Evolutionary conservation across 2,329 filamentous ascomycete genomes (phyloP).

Genomic region (Emergomyces orientalis): DNA sequence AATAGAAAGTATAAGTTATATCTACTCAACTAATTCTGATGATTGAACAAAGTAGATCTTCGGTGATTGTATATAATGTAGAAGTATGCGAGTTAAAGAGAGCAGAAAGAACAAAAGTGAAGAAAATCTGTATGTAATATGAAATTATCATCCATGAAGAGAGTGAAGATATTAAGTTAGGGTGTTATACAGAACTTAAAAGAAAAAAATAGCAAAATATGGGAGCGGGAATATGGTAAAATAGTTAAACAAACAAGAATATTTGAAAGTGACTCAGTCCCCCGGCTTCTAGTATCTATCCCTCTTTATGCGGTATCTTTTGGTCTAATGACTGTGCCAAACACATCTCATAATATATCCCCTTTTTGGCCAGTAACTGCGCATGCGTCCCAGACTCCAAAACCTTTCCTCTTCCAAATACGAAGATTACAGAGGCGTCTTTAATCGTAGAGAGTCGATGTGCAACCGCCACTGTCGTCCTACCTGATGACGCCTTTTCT

Average conservation of each 20-base stretch:
- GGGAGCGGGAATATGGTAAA: not conserved
- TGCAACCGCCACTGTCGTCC: constrained; percentile 82
- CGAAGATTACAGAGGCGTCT: constrained; percentile 76
- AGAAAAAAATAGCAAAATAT: not conserved
- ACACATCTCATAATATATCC: constrained; percentile 27
- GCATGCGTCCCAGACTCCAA: constrained; percentile 35
- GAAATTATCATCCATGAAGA: not conserved
- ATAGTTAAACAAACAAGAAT: not conserved
- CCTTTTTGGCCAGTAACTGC: constrained; percentile 27
- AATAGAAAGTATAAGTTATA: not conserved
- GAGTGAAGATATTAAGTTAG: not conserved
- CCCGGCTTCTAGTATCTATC: not conserved
- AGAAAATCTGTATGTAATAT: not conserved
- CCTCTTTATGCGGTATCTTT: constrained; percentile 2
- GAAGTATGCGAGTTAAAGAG: not conserved
- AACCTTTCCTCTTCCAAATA: constrained; percentile 32
- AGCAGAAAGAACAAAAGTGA: not conserved
- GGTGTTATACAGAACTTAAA: not conserved
- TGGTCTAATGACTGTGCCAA: constrained; percentile 18
- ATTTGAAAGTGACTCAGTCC: not conserved
- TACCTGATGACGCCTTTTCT: constrained; percentile 52
- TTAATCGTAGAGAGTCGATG: constrained; percentile 81
- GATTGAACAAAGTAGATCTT: not conserved
- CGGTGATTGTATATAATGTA: not conserved
- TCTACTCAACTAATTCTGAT: not conserved